Percentiles rank a stretch among this genome's conserved stretches.
Conservation (phyloP, 129 eudicot species). For the Escallonia rubra region DNA sequence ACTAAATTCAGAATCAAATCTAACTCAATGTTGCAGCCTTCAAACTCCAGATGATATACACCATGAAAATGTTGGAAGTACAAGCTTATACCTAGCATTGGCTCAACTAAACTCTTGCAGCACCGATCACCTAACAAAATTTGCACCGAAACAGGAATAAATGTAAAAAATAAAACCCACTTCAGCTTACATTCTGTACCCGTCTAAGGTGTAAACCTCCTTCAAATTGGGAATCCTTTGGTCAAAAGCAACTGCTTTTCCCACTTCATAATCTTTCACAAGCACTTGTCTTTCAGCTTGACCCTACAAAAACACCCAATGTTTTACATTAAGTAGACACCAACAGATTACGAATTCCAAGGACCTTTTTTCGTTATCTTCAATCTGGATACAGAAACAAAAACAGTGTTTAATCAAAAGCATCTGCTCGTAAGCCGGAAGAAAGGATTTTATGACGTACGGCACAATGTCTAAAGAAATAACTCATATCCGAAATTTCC, state of each 20-base stretch:
- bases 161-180: not conserved
- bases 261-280: slow-evolving; percentile 74
- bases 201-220: slow-evolving; percentile 87
- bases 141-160: not conserved
- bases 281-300: slow-evolving; percentile 90
- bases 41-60: too few species aligned
- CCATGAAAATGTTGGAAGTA: not conserved
- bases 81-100: not conserved
- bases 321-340: too few species aligned
- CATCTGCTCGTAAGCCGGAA: slow-evolving; percentile 15
- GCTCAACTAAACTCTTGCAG: not conserved
- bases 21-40: too few species aligned
- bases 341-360: slow-evolving; percentile 18
- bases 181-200: slow-evolving; percentile 67
- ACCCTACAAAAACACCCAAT: slow-evolving; percentile 36
- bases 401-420: not conserved
- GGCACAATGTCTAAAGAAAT: too few species aligned
- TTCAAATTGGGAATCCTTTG: slow-evolving; percentile 72
- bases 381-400: slow-evolving; percentile 39
- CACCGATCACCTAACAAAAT: not conserved
- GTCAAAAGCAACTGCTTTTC: slow-evolving; percentile 70
- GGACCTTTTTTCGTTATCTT: slow-evolving; percentile 37
- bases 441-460: not conserved
- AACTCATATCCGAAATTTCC: too few species aligned
- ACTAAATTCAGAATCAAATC: too few species aligned